Percentiles rank a stretch among this genome's conserved stretches.
Conservation (phyloP, 805 yeast species). For the Cyberlindnera petersonii region DNA sequence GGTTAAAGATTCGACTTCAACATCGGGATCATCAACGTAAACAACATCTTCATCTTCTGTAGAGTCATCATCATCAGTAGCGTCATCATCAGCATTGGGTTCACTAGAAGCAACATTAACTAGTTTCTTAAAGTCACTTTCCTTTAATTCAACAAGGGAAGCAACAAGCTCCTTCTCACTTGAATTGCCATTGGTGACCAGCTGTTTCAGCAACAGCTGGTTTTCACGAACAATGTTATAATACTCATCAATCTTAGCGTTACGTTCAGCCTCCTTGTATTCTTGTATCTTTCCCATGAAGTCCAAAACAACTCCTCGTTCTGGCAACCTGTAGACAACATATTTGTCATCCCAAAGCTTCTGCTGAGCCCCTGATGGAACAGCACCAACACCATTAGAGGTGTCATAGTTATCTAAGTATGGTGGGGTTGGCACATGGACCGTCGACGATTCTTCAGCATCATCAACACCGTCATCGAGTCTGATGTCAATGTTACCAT, state of each 20-base stretch:
- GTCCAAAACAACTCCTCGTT: conserved; percentile 62
- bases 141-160: conserved; percentile 31
- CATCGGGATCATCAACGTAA: too few species aligned
- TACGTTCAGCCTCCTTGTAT: conserved; percentile 28
- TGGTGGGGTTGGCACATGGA: conserved; percentile 34
- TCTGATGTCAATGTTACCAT: conserved; percentile 57
- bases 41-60: conserved; percentile 2
- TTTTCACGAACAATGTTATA: conserved; percentile 33
- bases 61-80: conserved; percentile 15
- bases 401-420: conserved; percentile 33
- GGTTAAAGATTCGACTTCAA: background rate
- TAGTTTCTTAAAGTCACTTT: conserved; percentile 45
- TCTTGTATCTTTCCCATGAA: conserved; percentile 53
- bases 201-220: conserved; percentile 32
- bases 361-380: conserved; percentile 23
- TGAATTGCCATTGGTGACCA: conserved; percentile 25
- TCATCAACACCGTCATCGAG: conserved; percentile 31
- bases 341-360: conserved; percentile 34
- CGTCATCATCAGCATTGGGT: conserved; percentile 21
- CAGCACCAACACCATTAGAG: conserved; percentile 34
- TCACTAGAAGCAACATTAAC: conserved; percentile 37
- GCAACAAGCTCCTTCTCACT: conserved; percentile 33
- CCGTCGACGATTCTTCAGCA: conserved; percentile 24
- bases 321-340: conserved; percentile 62
- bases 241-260: conserved; percentile 31